phyloP scores from a whole-genome alignment of 495 filamentous ascomycete genomes.

The Penicillium manginii region DNA sequence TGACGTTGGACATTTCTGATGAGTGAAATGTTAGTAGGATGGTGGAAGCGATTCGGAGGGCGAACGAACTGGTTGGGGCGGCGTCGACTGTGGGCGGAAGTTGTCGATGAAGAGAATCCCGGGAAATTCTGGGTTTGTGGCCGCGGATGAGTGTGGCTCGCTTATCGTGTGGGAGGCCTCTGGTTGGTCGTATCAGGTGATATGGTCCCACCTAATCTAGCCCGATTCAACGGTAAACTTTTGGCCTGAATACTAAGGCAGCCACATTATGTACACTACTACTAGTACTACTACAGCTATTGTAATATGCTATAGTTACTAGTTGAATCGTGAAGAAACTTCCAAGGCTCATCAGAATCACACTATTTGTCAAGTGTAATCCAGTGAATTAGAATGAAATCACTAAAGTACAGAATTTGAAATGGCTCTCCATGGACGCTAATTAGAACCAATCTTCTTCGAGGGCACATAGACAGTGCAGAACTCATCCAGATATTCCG shows the following conservation, averaged over 20 bases:
- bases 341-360: too few relatives aligned
- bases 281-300: too few relatives aligned
- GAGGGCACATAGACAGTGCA: too few relatives aligned
- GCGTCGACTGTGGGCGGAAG: conserved; percentile 50
- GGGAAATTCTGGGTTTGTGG: conserved; percentile 40
- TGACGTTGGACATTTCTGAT: conserved; percentile 71
- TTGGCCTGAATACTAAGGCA: background rate
- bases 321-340: too few relatives aligned
- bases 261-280: too few relatives aligned
- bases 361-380: too few relatives aligned
- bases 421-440: too few relatives aligned
- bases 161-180: conserved; percentile 32
- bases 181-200: conserved; percentile 20
- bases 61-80: conserved; percentile 48
- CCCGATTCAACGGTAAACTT: background rate
- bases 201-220: background rate
- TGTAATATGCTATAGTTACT: too few relatives aligned
- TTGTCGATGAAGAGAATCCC: conserved; percentile 51
- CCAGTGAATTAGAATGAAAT: too few relatives aligned
- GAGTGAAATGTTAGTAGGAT: conserved; percentile 22
- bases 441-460: too few relatives aligned
- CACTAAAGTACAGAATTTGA: too few relatives aligned
- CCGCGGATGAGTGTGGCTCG: conserved; percentile 51
- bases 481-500: too few relatives aligned
- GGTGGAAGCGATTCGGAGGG: background rate